Evolutionary conservation across 768 basidiomycete genomes (phyloP), one percentile per base, ranked within the genome.

Genomic region (Amanita phalloides): DNA sequence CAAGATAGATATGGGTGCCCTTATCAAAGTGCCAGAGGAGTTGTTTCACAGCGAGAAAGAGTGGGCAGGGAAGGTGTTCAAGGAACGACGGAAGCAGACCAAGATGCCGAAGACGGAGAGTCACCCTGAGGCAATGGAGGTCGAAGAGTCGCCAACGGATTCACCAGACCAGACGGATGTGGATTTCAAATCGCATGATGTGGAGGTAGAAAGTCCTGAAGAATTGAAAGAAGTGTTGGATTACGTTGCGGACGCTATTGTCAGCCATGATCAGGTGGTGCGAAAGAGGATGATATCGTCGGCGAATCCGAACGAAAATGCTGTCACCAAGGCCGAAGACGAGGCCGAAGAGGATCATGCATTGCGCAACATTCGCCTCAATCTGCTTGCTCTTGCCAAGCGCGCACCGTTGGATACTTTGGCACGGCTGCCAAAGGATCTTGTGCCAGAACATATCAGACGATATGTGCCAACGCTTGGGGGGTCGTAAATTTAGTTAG

Each of bases 371-470:
- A 67, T 89, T 45, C 75, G 87, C 36, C 68, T 90, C 56, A 89
- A 87, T 61, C 69, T 90, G 26, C 72, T 90, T 25, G 86, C 86
- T 1, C 70, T 90, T 32, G 83, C 84, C 52, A 87, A 88, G 61
- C 76, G 86, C 5, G 86, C 86, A 8, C 88, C 88, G 1, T 60
- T 88, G 54, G 83, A 86, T 58, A 79, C 75, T 53, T 83, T 87
- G 49, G 81, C 81, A 13, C 71, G 71, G 28, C 61, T 87, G 37
- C 83, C 83, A 7, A 68, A 74, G 38, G 79, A 83, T 42, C 63
- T 87, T 44, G 82, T 86, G 1, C 84, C 82, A 2, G 78, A 79
- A 57, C 72, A 78, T 58, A 77, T 86, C 49, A 72, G 82, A 46
- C 71, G 73, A 57, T 76, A 79, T 54, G 79, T 87, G 10, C 84